Evolutionary conservation across 441 rosid species (phyloP), one percentile per base, ranked within the genome.

Genomic region (Adansonia gregorii): DNA sequence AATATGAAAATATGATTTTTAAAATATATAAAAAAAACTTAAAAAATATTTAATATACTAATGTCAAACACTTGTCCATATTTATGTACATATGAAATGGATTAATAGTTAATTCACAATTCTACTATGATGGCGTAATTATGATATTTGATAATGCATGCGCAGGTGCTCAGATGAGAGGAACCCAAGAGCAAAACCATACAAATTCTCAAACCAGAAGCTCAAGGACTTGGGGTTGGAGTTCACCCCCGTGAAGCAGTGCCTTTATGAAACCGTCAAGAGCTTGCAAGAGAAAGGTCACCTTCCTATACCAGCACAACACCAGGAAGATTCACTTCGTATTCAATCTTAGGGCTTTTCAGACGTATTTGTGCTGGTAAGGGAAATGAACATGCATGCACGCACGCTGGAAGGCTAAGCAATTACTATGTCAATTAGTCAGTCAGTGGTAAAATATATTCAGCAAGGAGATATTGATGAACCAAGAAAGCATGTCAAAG

Each of bases 241-340:
- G 78, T 88, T 92, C 81, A 90, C 88, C 14, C 75, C 97, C 2
- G 89, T 80, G 80, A 92, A 89, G 85, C 91, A 94, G 76, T 79
- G 90, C 83, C 82, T 90, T 2, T 91, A 92, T 70, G 93, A 91
- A 56, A 89, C 97, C 0, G 98, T 95, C 8, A 91, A 83, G 83
- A 83, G 89, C 88, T 85, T 95, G 85, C 93, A 92, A 79, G 94
- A 94, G 80, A 94, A 87, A 81, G 99, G 91, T 64, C 92, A 88
- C 43, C 88, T 95, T 60, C 86, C 93, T 6, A 73, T 85, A 52
- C 98, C 91, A 4, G 84, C 85, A 61, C 89, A 86, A 27, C 39
- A 35, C 39, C 79, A 76, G 11, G 78, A 86, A n/a, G 87, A 83
- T 43, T 39, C 88, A 12, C 3, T 83, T 14, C 74, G 11, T 6